phyloP scores from a whole-genome alignment of 2,329 filamentous ascomycete species.

The Cercospora zeina region DNA sequence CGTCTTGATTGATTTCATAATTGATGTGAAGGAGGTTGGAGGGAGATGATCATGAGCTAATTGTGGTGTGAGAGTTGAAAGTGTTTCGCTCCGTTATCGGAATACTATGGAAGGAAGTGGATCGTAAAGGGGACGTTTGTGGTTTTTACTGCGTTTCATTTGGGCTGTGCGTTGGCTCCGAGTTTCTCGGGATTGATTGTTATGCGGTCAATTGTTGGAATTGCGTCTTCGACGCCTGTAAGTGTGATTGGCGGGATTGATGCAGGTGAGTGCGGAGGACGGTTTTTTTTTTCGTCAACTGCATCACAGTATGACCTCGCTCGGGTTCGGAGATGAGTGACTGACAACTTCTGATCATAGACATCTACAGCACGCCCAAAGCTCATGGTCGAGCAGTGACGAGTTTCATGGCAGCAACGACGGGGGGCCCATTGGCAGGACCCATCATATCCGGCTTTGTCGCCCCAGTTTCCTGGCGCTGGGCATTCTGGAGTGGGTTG shows the following conservation, averaged over 20 bases:
- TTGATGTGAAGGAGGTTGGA: neutral
- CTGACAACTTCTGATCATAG: constrained; percentile 34
- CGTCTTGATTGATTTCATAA: neutral
- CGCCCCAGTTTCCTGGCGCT: constrained; percentile 64
- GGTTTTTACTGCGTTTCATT: constrained; percentile 49
- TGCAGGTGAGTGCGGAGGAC: constrained; percentile 42
- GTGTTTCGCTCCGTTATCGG: constrained; percentile 48
- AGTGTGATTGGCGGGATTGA: constrained; percentile 62
- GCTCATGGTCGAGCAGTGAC: constrained; percentile 62
- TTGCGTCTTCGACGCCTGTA: constrained; percentile 53
- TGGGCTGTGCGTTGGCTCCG: constrained; percentile 48
- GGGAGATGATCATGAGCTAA: neutral
- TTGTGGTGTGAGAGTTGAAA: neutral
- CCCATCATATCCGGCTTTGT: constrained; percentile 66
- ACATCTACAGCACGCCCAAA: constrained; percentile 61
- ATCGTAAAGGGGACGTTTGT: constrained; percentile 55
- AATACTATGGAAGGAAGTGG: constrained; percentile 49
- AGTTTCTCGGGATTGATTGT: constrained; percentile 48
- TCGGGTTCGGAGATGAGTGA: neutral
- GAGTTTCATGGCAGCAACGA: constrained; percentile 65
- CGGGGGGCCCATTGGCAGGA: constrained; percentile 65
- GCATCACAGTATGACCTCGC: neutral
- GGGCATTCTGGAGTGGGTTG: constrained; percentile 69
- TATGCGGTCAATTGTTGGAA: constrained; percentile 48
- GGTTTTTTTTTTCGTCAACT: no score